Percentiles rank a stretch among this genome's conserved stretches.
Evolutionary conservation across 257 asterid species (phyloP).

Genomic region (Fraxinus americana): DNA sequence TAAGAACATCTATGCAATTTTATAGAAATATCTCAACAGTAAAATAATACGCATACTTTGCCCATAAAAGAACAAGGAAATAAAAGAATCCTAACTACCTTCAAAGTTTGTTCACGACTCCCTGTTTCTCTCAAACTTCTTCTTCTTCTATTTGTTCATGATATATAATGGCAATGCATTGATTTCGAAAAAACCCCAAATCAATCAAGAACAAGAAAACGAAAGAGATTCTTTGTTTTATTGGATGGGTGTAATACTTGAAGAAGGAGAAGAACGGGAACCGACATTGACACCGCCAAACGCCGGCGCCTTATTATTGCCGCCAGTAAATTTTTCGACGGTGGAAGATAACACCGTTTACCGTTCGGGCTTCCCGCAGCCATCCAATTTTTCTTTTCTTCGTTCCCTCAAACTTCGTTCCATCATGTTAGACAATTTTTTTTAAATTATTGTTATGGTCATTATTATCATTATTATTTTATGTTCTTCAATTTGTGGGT

Average conservation of each 20-base stretch:
- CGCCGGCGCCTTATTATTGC: conserved; percentile 16
- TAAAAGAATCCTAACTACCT: neutral
- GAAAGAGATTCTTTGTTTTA: too few species aligned
- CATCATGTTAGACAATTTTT: conserved; percentile 32
- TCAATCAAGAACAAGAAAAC: neutral
- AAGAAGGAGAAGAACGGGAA: conserved; percentile 25
- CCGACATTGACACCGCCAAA: neutral
- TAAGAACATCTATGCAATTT: neutral
- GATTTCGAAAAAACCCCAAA: neutral
- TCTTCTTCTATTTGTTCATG: neutral
- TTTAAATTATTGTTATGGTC: too few species aligned
- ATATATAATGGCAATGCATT: neutral
- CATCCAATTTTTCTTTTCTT: conserved; percentile 41
- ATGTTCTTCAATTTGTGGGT: neutral
- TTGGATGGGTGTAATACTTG: conserved; percentile 41
- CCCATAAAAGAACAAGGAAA: neutral
- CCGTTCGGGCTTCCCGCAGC: conserved; percentile 50
- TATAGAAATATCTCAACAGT: too few species aligned
- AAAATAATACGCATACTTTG: too few species aligned
- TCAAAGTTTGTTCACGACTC: neutral
- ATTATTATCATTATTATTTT: neutral
- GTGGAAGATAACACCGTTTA: conserved; percentile 48
- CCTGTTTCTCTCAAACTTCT: neutral
- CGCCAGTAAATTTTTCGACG: conserved; percentile 40
- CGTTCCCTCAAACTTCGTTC: conserved; percentile 43